Conservation (phyloP, 2,329 filamentous ascomycete species). For the Neoscytalidium dimidiatum region DNA sequence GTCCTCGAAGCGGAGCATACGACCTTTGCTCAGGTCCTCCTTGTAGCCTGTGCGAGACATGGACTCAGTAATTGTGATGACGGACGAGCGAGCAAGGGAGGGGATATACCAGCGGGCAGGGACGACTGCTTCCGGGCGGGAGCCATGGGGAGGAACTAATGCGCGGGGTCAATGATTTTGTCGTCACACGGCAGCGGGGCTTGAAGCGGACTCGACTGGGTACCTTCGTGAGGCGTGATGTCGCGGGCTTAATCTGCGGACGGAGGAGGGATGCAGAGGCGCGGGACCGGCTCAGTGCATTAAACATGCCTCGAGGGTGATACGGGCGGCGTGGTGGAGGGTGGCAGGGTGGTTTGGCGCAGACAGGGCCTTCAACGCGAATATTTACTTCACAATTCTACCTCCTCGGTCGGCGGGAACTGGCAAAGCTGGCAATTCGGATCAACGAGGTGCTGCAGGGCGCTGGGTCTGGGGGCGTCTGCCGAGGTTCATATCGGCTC, state of each 20-base stretch:
- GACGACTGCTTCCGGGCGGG: slow-evolving; percentile 42
- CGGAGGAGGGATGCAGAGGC: slow-evolving; percentile 39
- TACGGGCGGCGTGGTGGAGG: slow-evolving; percentile 11
- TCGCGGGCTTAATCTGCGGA: slow-evolving; percentile 31
- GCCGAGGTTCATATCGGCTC: slow-evolving; percentile 13
- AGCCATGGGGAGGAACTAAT: slow-evolving; percentile 38
- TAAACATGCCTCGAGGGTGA: slow-evolving; percentile 38
- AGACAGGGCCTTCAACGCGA: not conserved
- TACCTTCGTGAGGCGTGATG: slow-evolving; percentile 32
- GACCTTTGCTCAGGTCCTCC: slow-evolving; percentile 76
- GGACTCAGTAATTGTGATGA: slow-evolving; percentile 7
- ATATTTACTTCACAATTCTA: slow-evolving; percentile 6
- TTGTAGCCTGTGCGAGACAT: slow-evolving; percentile 62
- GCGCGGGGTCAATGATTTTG: not conserved
- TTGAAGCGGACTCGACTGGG: not conserved
- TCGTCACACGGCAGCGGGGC: slow-evolving; percentile 2
- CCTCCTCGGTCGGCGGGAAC: slow-evolving; percentile 21
- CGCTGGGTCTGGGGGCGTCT: not conserved
- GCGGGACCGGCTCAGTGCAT: slow-evolving; percentile 41
- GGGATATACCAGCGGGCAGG: slow-evolving; percentile 47
- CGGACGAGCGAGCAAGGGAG: slow-evolving; percentile 24
- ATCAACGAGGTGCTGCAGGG: slow-evolving; percentile 8
- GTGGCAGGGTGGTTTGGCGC: not conserved
- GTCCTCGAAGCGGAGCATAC: slow-evolving; percentile 82
- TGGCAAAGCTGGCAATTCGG: slow-evolving; percentile 10